phyloP scores from a whole-genome alignment of 2,329 filamentous ascomycete genomes.

The Thyridium curvatum region DNA sequence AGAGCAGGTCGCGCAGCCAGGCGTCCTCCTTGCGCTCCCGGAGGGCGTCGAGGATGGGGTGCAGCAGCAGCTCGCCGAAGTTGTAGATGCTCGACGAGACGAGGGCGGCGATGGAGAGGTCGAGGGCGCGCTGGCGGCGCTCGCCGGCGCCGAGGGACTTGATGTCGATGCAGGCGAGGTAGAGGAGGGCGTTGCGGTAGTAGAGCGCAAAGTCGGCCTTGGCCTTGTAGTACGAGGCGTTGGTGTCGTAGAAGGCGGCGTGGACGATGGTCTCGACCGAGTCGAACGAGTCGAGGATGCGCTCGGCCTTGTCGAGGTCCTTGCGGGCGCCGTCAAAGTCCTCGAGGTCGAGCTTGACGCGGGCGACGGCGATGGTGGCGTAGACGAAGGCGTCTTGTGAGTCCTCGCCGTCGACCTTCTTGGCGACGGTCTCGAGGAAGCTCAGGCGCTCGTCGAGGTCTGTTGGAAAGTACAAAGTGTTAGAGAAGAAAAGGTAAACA shows the following conservation, averaged over 20 bases:
- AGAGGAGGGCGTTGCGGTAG: conserved; percentile 95
- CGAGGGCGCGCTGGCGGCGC: conserved; percentile 78
- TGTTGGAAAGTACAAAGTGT: no score
- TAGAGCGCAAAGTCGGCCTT: conserved; percentile 93
- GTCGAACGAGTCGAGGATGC: conserved; percentile 85
- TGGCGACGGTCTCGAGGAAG: conserved; percentile 77
- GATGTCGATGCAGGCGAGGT: conserved; percentile 91
- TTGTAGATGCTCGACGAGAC: conserved; percentile 97
- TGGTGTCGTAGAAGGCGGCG: conserved; percentile 92
- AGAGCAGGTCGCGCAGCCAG: conserved; percentile 93
- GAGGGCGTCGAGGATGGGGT: conserved; percentile 88
- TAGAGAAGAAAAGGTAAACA: neutral
- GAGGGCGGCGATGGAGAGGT: conserved; percentile 85
- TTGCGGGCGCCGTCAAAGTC: conserved; percentile 78
- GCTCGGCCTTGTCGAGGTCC: conserved; percentile 81
- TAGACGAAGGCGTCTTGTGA: conserved; percentile 96
- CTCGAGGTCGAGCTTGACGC: conserved; percentile 73
- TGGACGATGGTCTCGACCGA: conserved; percentile 93
- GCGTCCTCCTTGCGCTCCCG: conserved; percentile 60
- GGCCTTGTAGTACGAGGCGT: conserved; percentile 90
- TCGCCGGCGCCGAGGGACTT: conserved; percentile 67
- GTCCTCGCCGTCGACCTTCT: conserved; percentile 84
- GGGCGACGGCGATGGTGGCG: conserved; percentile 83
- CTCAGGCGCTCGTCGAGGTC: conserved; percentile 80
- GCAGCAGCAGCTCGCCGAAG: conserved; percentile 96